Conservation (phyloP, 129 eudicot genomes). For the Pulicaria dysenterica region DNA sequence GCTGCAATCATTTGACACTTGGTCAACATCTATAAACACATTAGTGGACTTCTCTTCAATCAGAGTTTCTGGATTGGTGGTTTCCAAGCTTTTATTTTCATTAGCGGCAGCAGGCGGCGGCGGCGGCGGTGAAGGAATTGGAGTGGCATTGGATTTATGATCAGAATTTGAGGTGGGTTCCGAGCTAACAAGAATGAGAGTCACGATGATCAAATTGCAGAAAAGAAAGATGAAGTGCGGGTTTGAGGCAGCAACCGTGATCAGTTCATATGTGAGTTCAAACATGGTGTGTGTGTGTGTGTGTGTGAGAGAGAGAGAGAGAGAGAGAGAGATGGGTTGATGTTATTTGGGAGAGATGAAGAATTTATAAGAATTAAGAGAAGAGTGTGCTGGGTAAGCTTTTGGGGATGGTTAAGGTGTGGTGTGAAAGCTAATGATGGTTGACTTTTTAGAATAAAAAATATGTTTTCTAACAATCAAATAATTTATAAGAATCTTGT, state of each 20-base stretch:
- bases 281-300: constrained; percentile 38
- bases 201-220: constrained; percentile 61
- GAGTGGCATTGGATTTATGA: constrained; percentile 3
- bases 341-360: constrained; percentile 20
- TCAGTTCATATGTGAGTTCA: constrained; percentile 48
- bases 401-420: constrained; percentile 43
- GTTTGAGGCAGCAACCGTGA: constrained; percentile 53
- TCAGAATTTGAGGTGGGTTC: constrained; percentile 35
- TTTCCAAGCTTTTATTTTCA: constrained; percentile 2
- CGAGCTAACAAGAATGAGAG: constrained; percentile 50
- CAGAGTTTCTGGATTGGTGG: not conserved
- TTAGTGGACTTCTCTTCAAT: constrained; percentile 15
- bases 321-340: constrained; percentile 13
- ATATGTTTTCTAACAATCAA: constrained; percentile 10
- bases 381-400: constrained; percentile 47
- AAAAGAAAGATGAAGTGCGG: constrained; percentile 53
- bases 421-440: constrained; percentile 53
- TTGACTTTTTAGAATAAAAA: constrained; percentile 14
- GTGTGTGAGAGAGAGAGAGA: constrained; percentile 7
- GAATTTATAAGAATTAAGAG: constrained; percentile 30
- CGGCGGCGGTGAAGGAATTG: constrained; percentile 15
- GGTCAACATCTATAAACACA: constrained; percentile 30
- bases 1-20: constrained; percentile 20
- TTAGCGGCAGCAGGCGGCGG: not conserved
- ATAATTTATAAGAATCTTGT: not conserved